A percentile compares a stretch with the other conserved stretches of the same genome.
Evolutionary conservation across 148 eudicot species (phyloP).

Genomic region (Camellia lanceoleosa): DNA sequence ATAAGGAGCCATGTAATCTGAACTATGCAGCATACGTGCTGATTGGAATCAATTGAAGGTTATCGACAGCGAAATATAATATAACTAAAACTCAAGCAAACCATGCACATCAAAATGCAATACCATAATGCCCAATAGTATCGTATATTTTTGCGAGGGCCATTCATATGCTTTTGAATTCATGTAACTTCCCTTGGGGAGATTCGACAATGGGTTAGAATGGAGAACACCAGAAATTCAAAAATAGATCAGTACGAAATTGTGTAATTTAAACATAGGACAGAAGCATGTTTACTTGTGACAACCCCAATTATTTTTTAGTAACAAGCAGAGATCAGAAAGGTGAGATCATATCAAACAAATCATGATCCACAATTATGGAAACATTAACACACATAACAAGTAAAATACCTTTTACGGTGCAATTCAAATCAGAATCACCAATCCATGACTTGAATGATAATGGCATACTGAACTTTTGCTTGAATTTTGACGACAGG

Average conservation of each 20-base stretch:
- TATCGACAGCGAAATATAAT: background rate
- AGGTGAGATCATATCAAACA: conserved; percentile 9
- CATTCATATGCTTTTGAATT: background rate
- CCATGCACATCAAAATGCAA: background rate
- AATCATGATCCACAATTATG: background rate
- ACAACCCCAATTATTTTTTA: background rate
- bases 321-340: conserved; percentile 17
- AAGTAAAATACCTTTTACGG: conserved; percentile 52
- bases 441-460: conserved; percentile 47
- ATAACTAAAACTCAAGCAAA: background rate
- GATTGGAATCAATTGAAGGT: background rate
- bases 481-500: conserved; percentile 59
- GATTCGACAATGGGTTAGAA: background rate
- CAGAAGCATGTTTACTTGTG: background rate
- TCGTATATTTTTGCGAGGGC: background rate
- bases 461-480: conserved; percentile 47
- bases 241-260: background rate
- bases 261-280: background rate
- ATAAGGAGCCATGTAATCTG: no score
- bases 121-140: background rate
- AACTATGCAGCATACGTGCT: background rate
- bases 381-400: conserved; percentile 1
- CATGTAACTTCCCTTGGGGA: background rate
- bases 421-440: conserved; percentile 37
- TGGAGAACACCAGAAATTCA: background rate